phyloP scores from a whole-genome alignment of 257 asterid species.

The Solanum clarkiae region DNA sequence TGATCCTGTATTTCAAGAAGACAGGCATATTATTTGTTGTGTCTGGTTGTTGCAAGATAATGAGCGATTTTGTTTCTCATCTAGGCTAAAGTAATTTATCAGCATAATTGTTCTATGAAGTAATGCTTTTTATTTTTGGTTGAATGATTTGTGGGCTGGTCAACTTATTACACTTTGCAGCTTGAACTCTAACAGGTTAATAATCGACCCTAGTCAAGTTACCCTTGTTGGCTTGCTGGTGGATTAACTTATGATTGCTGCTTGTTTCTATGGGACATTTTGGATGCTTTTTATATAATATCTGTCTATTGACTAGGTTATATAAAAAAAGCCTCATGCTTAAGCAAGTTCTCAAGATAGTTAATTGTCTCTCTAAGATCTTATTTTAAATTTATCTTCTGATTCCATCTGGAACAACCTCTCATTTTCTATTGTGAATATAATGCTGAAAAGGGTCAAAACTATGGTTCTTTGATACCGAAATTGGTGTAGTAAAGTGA shows the following conservation, averaged over 20 bases:
- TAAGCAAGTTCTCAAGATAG: not conserved
- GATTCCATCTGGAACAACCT: not conserved
- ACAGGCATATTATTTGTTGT: not conserved
- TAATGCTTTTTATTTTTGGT: not conserved
- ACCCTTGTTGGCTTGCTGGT: not conserved
- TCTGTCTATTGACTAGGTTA: not conserved
- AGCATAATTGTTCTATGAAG: not conserved
- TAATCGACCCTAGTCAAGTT: not conserved
- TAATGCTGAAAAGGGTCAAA: not conserved
- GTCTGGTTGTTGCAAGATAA: not conserved
- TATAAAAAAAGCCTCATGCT: not conserved
- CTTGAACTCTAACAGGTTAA: not conserved
- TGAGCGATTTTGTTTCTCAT: not conserved
- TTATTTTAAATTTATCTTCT: not conserved
- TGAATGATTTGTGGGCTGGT: not conserved
- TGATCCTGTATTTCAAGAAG: not conserved
- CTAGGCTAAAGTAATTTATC: not conserved
- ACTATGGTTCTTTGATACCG: not conserved
- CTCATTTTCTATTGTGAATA: not conserved
- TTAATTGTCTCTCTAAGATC: not conserved
- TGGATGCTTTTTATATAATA: not conserved
- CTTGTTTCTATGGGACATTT: not conserved
- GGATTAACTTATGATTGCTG: not conserved
- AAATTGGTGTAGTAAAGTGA: not conserved
- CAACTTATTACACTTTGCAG: not conserved